phyloP scores from a whole-genome alignment of 2,329 filamentous ascomycete species.

The Colletotrichum sojae region DNA sequence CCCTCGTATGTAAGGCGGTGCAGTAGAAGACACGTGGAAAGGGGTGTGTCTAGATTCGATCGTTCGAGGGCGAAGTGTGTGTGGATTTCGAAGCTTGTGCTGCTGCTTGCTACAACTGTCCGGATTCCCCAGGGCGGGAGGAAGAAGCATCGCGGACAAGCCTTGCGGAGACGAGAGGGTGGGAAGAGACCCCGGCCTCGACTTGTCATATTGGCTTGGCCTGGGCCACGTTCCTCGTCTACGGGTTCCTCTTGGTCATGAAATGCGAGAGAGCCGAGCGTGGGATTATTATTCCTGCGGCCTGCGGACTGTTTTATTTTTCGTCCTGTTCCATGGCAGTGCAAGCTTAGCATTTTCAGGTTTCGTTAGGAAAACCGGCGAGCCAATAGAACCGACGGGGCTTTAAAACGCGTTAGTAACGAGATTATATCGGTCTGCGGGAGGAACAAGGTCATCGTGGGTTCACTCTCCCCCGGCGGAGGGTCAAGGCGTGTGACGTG shows the following conservation, averaged over 20 bases:
- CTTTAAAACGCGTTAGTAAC: conserved; percentile 18
- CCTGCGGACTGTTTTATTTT: not conserved
- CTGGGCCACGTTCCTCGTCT: not conserved
- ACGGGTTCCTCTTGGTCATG: conserved; percentile 27
- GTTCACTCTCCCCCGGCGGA: not conserved
- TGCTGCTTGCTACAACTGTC: not conserved
- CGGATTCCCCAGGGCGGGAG: not conserved
- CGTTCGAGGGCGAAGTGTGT: too few species aligned
- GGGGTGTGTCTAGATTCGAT: conserved; percentile 1
- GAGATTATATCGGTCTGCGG: conserved; percentile 3
- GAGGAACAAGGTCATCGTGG: too few species aligned
- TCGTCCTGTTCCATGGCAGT: not conserved
- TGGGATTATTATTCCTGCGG: not conserved
- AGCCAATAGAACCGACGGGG: conserved; percentile 14
- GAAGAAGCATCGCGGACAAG: not conserved
- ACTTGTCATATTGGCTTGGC: conserved; percentile 4
- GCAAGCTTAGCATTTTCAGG: not conserved
- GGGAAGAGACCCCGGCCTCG: not conserved
- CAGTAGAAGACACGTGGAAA: conserved; percentile 17
- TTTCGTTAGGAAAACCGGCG: not conserved
- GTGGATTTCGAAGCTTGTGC: conserved; percentile 13
- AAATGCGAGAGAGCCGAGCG: not conserved
- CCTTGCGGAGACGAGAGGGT: not conserved
- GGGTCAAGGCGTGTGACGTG: conserved; percentile 21
- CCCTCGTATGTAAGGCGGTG: not conserved